Conservation (phyloP, 2,329 filamentous ascomycete species). For the Fusarium continuum region DNA sequence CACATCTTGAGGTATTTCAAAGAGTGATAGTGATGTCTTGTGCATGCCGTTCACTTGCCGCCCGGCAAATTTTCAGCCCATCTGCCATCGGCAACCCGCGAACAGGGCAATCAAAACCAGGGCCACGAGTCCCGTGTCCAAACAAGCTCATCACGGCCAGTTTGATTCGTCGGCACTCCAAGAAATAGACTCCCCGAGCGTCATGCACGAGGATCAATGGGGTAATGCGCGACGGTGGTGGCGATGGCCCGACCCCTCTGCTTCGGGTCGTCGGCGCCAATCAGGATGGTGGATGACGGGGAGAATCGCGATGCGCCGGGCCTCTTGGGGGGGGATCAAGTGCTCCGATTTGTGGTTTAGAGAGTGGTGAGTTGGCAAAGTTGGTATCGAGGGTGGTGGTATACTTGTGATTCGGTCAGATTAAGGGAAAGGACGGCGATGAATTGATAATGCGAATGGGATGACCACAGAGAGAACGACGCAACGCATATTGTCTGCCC, state of each 20-base stretch:
- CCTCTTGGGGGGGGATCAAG: background rate
- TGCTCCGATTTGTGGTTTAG: background rate
- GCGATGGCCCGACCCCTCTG: constrained; percentile 33
- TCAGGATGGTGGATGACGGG: constrained; percentile 9
- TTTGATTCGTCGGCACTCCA: constrained; percentile 27
- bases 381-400: background rate
- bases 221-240: constrained; percentile 34
- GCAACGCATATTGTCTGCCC: constrained; percentile 4
- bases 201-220: constrained; percentile 35
- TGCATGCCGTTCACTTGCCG: background rate
- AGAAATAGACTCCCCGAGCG: constrained; percentile 25
- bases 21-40: background rate
- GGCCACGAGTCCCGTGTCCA: constrained; percentile 6
- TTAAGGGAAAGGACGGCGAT: background rate
- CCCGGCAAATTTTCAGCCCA: background rate
- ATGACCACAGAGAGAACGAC: constrained; percentile 6
- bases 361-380: background rate
- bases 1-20: background rate
- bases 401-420: background rate
- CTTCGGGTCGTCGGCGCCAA: constrained; percentile 39
- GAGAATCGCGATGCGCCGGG: constrained; percentile 28
- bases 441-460: background rate
- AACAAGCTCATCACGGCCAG: constrained; percentile 22
- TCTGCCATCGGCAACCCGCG: background rate
- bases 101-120: background rate